Percentiles rank a stretch among this genome's conserved stretches.
Conservation (phyloP, 2,329 filamentous ascomycete genomes). For the Neobulgaria alba region DNA sequence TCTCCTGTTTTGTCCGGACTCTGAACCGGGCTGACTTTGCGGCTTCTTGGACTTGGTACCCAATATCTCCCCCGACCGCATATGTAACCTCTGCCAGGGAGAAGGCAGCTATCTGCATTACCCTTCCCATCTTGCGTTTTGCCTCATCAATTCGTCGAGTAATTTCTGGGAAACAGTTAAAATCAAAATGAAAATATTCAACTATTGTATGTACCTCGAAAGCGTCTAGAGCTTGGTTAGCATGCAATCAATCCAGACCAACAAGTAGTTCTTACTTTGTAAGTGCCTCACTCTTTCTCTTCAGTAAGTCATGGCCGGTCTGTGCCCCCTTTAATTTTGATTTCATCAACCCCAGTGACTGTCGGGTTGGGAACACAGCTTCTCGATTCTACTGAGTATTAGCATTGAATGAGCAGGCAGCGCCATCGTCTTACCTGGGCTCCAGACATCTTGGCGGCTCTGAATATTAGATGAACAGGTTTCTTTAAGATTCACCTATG, state of each 20-base stretch:
- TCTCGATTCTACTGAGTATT: constrained; percentile 66
- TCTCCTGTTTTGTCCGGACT: constrained; percentile 91
- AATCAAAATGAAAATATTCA: neutral
- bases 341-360: constrained; percentile 96
- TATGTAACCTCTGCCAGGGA: constrained; percentile 96
- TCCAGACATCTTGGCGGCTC: constrained; percentile 40
- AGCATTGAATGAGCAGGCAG: constrained; percentile 5
- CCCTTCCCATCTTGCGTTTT: constrained; percentile 97
- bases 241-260: constrained; percentile 2
- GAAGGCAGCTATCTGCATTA: constrained; percentile 98
- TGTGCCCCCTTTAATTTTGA: constrained; percentile 91
- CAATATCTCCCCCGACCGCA: constrained; percentile 89
- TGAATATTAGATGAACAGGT: neutral
- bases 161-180: constrained; percentile 58
- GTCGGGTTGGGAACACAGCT: constrained; percentile 93
- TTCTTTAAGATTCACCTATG: neutral
- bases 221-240: constrained; percentile 51
- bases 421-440: constrained; percentile 35
- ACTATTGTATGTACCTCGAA: constrained; percentile 59
- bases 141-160: constrained; percentile 96
- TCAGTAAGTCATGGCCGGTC: constrained; percentile 86
- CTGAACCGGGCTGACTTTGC: constrained; percentile 89
- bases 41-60: constrained; percentile 95
- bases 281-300: constrained; percentile 94
- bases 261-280: constrained; percentile 70